Evolutionary conservation across 1,284 basidiomycete genomes (phyloP).

Genomic region (Naganishia liquefaciens): DNA sequence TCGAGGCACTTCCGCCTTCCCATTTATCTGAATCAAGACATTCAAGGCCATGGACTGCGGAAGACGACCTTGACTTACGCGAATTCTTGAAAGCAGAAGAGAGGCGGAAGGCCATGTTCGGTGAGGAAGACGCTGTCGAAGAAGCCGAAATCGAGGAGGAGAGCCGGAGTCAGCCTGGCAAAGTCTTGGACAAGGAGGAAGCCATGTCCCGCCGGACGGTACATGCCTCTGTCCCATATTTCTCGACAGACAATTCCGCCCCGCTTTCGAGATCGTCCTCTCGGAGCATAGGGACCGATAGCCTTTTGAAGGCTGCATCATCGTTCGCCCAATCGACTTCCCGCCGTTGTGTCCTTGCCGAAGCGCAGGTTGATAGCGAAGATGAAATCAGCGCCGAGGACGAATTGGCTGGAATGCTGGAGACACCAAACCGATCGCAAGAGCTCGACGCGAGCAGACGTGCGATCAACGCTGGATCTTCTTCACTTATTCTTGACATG

Average conservation of each 20-base stretch:
- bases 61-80: slow-evolving; percentile 22
- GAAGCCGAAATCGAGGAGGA: slow-evolving; percentile 4
- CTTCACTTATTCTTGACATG: not conserved
- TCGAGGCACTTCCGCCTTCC: slow-evolving; percentile 21
- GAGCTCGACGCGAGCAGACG: not conserved
- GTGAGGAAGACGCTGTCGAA: slow-evolving; percentile 5
- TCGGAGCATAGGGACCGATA: not conserved
- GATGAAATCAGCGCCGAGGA: not conserved
- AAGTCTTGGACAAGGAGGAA: slow-evolving; percentile 14
- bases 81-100: slow-evolving; percentile 30
- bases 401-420: slow-evolving; percentile 13
- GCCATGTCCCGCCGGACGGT: slow-evolving; percentile 26
- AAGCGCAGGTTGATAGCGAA: not conserved
- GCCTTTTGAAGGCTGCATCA: not conserved
- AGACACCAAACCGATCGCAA: not conserved
- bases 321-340: not conserved
- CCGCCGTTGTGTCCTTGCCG: not conserved
- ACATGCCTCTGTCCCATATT: slow-evolving; percentile 21
- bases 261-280: not conserved
- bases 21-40: not conserved
- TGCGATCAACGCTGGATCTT: not conserved
- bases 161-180: not conserved
- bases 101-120: slow-evolving; percentile 24
- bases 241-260: not conserved
- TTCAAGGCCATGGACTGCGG: slow-evolving; percentile 27